Evolutionary conservation across 345 rosid genomes (phyloP).

Genomic region (Salix arbutifolia): DNA sequence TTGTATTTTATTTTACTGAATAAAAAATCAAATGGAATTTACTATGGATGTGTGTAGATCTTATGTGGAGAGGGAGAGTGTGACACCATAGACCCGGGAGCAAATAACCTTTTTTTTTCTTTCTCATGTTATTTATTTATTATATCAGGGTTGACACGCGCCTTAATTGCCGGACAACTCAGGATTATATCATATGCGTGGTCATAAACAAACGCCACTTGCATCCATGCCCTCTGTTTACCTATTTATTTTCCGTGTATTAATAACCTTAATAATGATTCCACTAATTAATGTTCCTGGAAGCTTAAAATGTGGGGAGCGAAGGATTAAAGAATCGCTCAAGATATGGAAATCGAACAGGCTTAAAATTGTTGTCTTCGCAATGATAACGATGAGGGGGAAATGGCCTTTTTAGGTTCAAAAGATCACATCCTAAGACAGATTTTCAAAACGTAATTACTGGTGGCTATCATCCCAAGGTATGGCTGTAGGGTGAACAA

Average conservation of each 20-base stretch:
- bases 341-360: neutral
- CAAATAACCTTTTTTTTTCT: neutral
- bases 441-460: conserved; percentile 23
- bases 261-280: neutral
- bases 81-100: neutral
- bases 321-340: neutral
- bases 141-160: conserved; percentile 17
- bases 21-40: conserved; percentile 7
- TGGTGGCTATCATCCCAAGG: neutral
- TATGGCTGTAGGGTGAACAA: neutral
- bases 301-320: neutral
- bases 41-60: neutral
- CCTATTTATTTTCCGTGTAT: neutral
- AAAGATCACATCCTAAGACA: neutral
- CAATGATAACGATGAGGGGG: neutral
- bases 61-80: neutral
- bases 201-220: neutral
- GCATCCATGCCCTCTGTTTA: neutral
- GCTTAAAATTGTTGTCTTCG: neutral
- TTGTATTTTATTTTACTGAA: neutral
- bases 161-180: neutral
- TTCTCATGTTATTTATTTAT: neutral
- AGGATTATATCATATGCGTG: neutral
- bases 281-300: neutral
- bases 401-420: neutral